phyloP scores from a whole-genome alignment of 2,329 filamentous ascomycete species.

The Clathrospora elynae region DNA sequence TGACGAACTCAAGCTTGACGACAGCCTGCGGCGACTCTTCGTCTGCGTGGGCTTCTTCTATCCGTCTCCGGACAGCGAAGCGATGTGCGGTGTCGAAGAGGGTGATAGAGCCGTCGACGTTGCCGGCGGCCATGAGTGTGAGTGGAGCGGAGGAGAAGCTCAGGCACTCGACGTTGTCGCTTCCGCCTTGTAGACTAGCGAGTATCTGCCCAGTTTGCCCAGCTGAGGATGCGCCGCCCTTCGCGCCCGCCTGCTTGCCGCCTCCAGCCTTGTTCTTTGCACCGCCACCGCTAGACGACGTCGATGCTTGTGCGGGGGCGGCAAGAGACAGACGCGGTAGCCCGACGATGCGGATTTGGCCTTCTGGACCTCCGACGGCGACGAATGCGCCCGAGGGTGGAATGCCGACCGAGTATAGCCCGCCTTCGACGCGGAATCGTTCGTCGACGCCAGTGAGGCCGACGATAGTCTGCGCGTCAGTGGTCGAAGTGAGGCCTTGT shows the following conservation, averaged over 20 bases:
- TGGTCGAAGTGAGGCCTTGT: constrained; percentile 61
- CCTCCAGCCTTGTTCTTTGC: constrained; percentile 57
- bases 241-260: constrained; percentile 51
- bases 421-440: constrained; percentile 89
- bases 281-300: constrained; percentile 52
- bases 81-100: constrained; percentile 85
- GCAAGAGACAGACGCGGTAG: constrained; percentile 67
- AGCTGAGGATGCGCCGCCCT: constrained; percentile 42
- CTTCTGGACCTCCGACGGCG: constrained; percentile 85
- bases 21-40: constrained; percentile 79
- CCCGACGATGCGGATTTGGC: constrained; percentile 81
- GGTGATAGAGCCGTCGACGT: constrained; percentile 72
- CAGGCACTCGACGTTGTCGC: constrained; percentile 77
- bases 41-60: constrained; percentile 77
- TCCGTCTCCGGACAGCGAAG: constrained; percentile 83
- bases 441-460: constrained; percentile 80
- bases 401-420: constrained; percentile 84
- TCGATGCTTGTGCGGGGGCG: constrained; percentile 38
- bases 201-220: constrained; percentile 74
- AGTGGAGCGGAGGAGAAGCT: constrained; percentile 66
- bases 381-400: constrained; percentile 79
- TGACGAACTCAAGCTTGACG: constrained; percentile 89
- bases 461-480: constrained; percentile 69
- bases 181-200: constrained; percentile 79
- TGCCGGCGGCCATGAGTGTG: constrained; percentile 65